Conservation (phyloP, 106 monocot genomes). For the Platanthera guangdongensis region DNA sequence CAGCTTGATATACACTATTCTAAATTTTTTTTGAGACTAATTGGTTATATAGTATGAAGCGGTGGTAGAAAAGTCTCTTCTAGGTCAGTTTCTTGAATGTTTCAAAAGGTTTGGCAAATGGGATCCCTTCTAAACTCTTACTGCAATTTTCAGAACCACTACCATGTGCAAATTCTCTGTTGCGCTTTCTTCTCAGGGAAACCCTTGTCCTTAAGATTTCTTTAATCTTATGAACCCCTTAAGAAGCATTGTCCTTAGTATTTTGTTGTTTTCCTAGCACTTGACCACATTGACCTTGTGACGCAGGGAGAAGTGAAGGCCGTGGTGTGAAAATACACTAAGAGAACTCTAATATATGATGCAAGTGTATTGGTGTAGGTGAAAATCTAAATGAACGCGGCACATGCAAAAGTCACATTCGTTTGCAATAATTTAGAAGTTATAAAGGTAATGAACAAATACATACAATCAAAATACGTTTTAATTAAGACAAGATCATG, state of each 20-base stretch:
- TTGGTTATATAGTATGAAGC: background rate
- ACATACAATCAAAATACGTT: too few relatives aligned
- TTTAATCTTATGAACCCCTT: background rate
- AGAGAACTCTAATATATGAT: too few relatives aligned
- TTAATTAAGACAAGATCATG: too few relatives aligned
- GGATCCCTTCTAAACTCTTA: background rate
- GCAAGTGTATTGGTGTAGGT: too few relatives aligned
- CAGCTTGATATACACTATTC: background rate
- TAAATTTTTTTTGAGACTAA: too few relatives aligned
- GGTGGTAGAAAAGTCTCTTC: background rate
- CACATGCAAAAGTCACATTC: too few relatives aligned
- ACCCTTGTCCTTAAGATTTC: background rate
- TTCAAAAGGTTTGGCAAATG: background rate
- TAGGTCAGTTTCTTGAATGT: background rate
- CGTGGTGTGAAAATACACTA: too few relatives aligned
- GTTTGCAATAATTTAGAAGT: too few relatives aligned
- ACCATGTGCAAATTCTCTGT: background rate
- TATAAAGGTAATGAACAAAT: too few relatives aligned
- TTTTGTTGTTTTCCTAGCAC: background rate
- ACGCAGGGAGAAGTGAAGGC: too few relatives aligned
- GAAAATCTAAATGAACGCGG: too few relatives aligned
- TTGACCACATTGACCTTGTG: too few relatives aligned
- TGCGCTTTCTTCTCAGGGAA: background rate
- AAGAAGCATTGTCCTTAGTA: background rate
- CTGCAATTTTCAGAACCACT: background rate